Evolutionary conservation across 768 basidiomycete genomes (phyloP).

Genomic region (Porpolomopsis calyptriformis): DNA sequence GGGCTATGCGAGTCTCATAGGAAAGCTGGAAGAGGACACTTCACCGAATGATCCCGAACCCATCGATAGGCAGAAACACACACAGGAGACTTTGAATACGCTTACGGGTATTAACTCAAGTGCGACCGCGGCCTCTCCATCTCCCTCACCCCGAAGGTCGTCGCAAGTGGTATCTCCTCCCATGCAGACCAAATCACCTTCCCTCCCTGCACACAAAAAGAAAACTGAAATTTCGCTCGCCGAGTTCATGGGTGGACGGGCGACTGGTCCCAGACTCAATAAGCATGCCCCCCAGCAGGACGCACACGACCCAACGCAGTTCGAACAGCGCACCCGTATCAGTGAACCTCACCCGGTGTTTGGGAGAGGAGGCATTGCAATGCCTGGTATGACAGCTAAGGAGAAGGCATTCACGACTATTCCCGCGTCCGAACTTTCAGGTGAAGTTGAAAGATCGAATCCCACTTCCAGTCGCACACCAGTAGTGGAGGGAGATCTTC

Average conservation of each 20-base stretch:
- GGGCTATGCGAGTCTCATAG: conserved; percentile 17
- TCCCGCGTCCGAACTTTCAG: background rate
- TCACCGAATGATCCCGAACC: conserved; percentile 8
- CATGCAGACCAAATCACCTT: conserved; percentile 2
- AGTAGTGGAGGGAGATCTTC: conserved; percentile 2
- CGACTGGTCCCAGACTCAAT: conserved; percentile 63
- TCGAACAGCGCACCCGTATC: conserved; percentile 46
- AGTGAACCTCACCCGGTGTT: conserved; percentile 63
- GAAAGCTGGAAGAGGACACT: conserved; percentile 12
- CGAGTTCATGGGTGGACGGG: conserved; percentile 71
- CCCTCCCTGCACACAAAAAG: conserved; percentile 10
- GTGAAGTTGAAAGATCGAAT: background rate
- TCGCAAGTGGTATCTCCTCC: background rate
- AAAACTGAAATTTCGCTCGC: conserved; percentile 58
- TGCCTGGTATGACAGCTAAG: conserved; percentile 53
- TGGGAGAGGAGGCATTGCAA: conserved; percentile 62
- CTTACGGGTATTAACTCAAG: conserved; percentile 24
- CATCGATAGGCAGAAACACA: conserved; percentile 28
- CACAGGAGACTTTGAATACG: conserved; percentile 37
- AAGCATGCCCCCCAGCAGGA: conserved; percentile 65
- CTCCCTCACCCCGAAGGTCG: conserved; percentile 6
- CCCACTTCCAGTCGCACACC: background rate
- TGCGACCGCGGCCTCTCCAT: too few species aligned
- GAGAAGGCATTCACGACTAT: conserved; percentile 1
- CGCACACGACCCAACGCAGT: conserved; percentile 51